Percentiles rank a stretch among this genome's conserved stretches.
Evolutionary conservation across 352 stramenopile species (phyloP).

Genomic region (Phytophthora meadii): DNA sequence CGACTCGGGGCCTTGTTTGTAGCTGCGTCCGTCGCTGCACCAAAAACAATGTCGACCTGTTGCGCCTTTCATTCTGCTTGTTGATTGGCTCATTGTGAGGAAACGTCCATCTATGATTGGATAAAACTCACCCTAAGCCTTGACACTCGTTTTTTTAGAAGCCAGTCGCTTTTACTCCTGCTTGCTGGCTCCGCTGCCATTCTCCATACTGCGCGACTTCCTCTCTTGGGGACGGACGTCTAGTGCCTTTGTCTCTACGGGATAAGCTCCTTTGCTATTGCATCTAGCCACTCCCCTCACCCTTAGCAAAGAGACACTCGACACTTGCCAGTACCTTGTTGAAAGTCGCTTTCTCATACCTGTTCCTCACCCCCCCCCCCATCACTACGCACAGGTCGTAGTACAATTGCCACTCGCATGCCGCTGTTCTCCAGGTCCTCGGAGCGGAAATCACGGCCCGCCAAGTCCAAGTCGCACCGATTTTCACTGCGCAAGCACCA

Average conservation of each 20-base stretch:
- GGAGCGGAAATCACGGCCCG: slow-evolving; percentile 31
- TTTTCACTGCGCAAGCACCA: slow-evolving; percentile 80
- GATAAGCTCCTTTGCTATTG: not conserved
- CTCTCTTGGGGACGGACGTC: slow-evolving; percentile 21
- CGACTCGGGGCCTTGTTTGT: slow-evolving; percentile 9
- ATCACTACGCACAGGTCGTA: slow-evolving; percentile 17
- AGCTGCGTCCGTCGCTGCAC: slow-evolving; percentile 12
- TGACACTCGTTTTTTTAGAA: slow-evolving; percentile 37
- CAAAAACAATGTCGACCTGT: slow-evolving; percentile 16
- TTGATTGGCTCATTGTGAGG: slow-evolving; percentile 13
- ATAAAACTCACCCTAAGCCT: slow-evolving; percentile 6
- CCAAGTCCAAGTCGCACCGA: slow-evolving; percentile 58
- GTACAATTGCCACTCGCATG: slow-evolving; percentile 44
- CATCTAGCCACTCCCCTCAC: not conserved
- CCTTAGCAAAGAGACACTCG: slow-evolving; percentile 6
- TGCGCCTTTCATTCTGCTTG: slow-evolving; percentile 11
- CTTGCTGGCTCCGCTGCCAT: slow-evolving; percentile 24
- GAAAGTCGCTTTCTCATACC: not conserved
- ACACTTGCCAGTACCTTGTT: slow-evolving; percentile 1
- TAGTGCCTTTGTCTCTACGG: slow-evolving; percentile 6
- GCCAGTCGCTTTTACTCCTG: slow-evolving; percentile 28
- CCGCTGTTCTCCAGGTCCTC: slow-evolving; percentile 71
- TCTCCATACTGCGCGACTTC: slow-evolving; percentile 36
- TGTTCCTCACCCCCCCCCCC: not conserved
- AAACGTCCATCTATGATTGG: slow-evolving; percentile 13